These are phyloP conservation scores for Rhypophila decipiens DNA, from an alignment of 495 filamentous ascomycete species.

Conservation along the genomic window DNA sequence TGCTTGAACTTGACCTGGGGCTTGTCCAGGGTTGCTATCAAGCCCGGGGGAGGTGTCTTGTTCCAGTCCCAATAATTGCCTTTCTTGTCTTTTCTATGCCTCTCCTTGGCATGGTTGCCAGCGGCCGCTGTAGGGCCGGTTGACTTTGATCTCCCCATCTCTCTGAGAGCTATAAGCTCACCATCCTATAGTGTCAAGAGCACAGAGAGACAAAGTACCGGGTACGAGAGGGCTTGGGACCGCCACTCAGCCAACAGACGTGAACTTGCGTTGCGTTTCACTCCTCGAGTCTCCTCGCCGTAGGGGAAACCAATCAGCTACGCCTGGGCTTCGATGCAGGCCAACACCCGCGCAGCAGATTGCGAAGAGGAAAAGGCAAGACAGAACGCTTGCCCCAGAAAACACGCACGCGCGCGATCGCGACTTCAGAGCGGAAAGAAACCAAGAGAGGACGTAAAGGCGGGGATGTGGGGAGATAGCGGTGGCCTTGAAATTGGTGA, in stretches of 20 bases:
- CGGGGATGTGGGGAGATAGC: too few relatives aligned
- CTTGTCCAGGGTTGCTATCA: conserved; percentile 21
- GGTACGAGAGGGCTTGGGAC: not conserved
- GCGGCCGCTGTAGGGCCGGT: conserved; percentile 14
- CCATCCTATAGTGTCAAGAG: not conserved
- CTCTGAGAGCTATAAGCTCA: conserved; percentile 5
- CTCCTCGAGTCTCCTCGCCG: too few relatives aligned
- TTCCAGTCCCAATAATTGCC: conserved; percentile 23
- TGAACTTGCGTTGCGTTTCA: not conserved
- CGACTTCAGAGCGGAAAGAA: too few relatives aligned
- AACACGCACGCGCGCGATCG: conserved; percentile 8
- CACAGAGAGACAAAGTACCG: not conserved
- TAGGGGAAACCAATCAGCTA: too few relatives aligned
- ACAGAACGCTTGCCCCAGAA: conserved; percentile 1
- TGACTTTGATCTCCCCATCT: conserved; percentile 27
- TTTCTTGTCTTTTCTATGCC: conserved; percentile 26
- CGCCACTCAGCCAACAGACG: conserved; percentile 1
- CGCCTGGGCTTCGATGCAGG: too few relatives aligned
- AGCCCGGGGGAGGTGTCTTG: conserved; percentile 23
- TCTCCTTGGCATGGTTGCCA: conserved; percentile 25
- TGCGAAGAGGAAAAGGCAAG: conserved; percentile 3
- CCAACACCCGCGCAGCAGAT: not conserved
- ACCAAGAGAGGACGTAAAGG: too few relatives aligned
- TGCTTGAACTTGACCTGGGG: conserved; percentile 40
- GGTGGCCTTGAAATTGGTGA: not conserved